These are phyloP conservation scores for Emmonsiellopsis sp. DNA, from an alignment of 2,329 filamentous ascomycete genomes.

Conservation along the genomic window DNA sequence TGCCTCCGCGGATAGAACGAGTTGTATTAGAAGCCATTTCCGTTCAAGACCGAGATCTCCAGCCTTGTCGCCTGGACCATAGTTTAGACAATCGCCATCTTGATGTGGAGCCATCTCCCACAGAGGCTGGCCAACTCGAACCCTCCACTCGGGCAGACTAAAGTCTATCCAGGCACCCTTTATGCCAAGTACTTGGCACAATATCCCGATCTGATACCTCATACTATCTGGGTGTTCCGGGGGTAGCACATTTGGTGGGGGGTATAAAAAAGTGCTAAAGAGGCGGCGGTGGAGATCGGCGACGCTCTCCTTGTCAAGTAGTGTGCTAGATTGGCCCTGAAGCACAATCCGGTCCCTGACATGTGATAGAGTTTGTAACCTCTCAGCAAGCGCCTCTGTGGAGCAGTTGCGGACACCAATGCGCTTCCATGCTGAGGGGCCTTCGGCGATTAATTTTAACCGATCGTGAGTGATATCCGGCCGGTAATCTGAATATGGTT, in stretches of 20 bases:
- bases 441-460: slow-evolving; percentile 27
- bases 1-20: slow-evolving; percentile 46
- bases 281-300: slow-evolving; percentile 26
- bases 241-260: slow-evolving; percentile 22
- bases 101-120: slow-evolving; percentile 31
- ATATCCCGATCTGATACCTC: slow-evolving; percentile 37
- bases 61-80: slow-evolving; percentile 18
- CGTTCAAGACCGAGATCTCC: slow-evolving; percentile 31
- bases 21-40: slow-evolving; percentile 47
- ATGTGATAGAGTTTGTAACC: slow-evolving; percentile 25
- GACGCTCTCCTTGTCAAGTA: slow-evolving; percentile 26
- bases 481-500: slow-evolving; percentile 28
- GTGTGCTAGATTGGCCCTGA: slow-evolving; percentile 21
- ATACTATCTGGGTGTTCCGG: slow-evolving; percentile 25
- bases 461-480: slow-evolving; percentile 28
- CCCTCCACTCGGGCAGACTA: slow-evolving; percentile 37
- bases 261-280: slow-evolving; percentile 31
- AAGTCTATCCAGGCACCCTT: slow-evolving; percentile 41
- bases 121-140: slow-evolving; percentile 38
- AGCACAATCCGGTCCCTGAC: slow-evolving; percentile 27
- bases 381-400: slow-evolving; percentile 23
- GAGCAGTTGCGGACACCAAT: slow-evolving; percentile 33
- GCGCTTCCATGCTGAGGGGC: slow-evolving; percentile 31
- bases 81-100: slow-evolving; percentile 23
- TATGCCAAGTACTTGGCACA: slow-evolving; percentile 34